phyloP scores from a whole-genome alignment of 2,329 filamentous ascomycete species.

The Sporothrix pseudoabietina region DNA sequence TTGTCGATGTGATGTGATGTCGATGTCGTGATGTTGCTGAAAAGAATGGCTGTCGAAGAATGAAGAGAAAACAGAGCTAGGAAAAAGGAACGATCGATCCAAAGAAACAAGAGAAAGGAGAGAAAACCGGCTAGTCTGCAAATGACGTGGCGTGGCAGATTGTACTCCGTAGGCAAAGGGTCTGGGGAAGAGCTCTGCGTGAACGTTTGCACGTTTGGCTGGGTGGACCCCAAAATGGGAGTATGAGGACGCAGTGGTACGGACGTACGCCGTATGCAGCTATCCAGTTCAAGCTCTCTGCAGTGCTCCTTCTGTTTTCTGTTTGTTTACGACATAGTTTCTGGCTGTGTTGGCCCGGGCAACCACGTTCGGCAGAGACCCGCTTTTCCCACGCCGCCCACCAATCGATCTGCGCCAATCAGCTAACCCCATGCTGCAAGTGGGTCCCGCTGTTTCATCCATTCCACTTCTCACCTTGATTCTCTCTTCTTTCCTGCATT shows the following conservation, averaged over 20 bases:
- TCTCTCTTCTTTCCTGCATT: background rate
- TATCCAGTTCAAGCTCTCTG: background rate
- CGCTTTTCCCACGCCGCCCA: background rate
- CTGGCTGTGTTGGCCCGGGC: constrained; percentile 14
- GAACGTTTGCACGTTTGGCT: background rate
- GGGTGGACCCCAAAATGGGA: background rate
- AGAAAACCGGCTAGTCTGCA: background rate
- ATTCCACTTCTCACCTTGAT: background rate
- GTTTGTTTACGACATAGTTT: constrained; percentile 18
- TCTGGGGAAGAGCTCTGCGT: background rate
- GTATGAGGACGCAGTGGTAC: background rate
- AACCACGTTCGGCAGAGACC: constrained; percentile 17
- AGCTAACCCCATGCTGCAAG: background rate
- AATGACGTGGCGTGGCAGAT: constrained; percentile 23
- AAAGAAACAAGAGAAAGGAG: background rate
- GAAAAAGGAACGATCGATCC: constrained; percentile 1
- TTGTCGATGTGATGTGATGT: background rate
- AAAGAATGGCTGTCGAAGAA: constrained; percentile 10
- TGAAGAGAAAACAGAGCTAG: background rate
- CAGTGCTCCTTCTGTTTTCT: constrained; percentile 20
- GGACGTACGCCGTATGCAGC: constrained; percentile 13
- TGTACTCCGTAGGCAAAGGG: background rate
- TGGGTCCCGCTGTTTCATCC: background rate
- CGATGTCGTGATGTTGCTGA: background rate
- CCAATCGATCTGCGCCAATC: background rate